Evolutionary conservation across 75 land plant genomes (phyloP).

Genomic region (Selaginella tamariscina): DNA sequence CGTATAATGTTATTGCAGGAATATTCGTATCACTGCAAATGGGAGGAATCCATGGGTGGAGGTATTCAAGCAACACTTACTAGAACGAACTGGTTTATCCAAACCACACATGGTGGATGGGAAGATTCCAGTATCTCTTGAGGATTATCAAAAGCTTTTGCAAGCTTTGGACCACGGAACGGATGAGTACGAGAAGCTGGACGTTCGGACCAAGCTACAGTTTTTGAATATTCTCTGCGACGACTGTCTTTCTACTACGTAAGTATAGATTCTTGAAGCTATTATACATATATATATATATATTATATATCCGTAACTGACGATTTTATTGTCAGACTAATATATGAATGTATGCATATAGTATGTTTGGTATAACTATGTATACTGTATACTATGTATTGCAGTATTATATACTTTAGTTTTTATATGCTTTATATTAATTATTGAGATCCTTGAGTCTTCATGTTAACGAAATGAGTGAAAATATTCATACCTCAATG

Average conservation of each 20-base stretch:
- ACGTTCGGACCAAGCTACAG: constrained; percentile 36
- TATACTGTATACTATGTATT: too few relatives aligned
- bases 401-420: too few relatives aligned
- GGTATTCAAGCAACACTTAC: constrained; percentile 6
- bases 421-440: too few relatives aligned
- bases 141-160: not conserved
- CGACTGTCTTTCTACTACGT: constrained; percentile 54
- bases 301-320: too few relatives aligned
- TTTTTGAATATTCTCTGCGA: constrained; percentile 56
- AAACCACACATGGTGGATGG: too few relatives aligned
- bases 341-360: too few relatives aligned
- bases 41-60: constrained; percentile 49
- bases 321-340: too few relatives aligned
- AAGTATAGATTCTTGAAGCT: constrained; percentile 18
- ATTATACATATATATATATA: too few relatives aligned
- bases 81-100: not conserved
- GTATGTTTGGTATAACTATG: too few relatives aligned
- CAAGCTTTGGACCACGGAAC: constrained; percentile 20
- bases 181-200: constrained; percentile 37
- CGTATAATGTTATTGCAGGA: constrained; percentile 9
- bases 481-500: too few relatives aligned
- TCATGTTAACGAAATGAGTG: too few relatives aligned
- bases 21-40: constrained; percentile 18
- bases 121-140: not conserved
- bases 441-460: too few relatives aligned